phyloP scores from a whole-genome alignment of 2,329 filamentous ascomycete species.

The Apiospora aurea region DNA sequence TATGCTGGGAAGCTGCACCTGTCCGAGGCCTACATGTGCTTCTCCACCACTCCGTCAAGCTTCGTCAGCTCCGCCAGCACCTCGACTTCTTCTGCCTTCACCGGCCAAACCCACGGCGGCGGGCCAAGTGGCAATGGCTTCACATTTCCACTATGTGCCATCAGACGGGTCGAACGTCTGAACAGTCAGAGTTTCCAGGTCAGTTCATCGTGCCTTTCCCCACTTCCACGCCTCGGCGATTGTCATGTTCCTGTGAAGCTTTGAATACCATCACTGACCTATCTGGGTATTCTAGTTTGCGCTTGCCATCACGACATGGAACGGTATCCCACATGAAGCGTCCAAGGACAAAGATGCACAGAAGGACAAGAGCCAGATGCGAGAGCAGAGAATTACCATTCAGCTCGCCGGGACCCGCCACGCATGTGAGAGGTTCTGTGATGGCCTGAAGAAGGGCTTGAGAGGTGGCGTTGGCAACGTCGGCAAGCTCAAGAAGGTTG shows the following conservation, averaged over 20 bases:
- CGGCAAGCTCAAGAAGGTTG: conserved; percentile 80
- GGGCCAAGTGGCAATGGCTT: conserved; percentile 96
- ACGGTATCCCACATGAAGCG: conserved; percentile 67
- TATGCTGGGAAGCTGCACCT: conserved; percentile 93
- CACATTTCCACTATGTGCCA: conserved; percentile 89
- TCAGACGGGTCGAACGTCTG: conserved; percentile 88
- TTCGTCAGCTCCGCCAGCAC: conserved; percentile 83
- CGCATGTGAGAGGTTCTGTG: conserved; percentile 94
- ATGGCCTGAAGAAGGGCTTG: conserved; percentile 89
- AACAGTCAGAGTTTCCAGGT: conserved; percentile 89
- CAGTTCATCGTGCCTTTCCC: conserved; percentile 31
- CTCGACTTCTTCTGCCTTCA: conserved; percentile 82
- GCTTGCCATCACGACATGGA: conserved; percentile 94
- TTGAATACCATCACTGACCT: conserved; percentile 27
- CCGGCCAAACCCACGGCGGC: conserved; percentile 89
- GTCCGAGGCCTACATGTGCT: conserved; percentile 94
- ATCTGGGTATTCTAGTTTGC: conserved; percentile 68
- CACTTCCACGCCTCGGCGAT: conserved; percentile 7
- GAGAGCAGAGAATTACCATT: conserved; percentile 87
- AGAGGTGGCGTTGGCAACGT: conserved; percentile 88
- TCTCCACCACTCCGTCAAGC: conserved; percentile 91
- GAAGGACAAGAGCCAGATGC: conserved; percentile 50
- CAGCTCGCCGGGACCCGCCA: conserved; percentile 89
- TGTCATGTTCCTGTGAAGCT: conserved; percentile 1
- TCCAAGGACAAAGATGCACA: conserved; percentile 50